These are phyloP conservation scores for Boehmeria nivea DNA, from an alignment of 306 rosid species.

Conservation along the genomic window DNA sequence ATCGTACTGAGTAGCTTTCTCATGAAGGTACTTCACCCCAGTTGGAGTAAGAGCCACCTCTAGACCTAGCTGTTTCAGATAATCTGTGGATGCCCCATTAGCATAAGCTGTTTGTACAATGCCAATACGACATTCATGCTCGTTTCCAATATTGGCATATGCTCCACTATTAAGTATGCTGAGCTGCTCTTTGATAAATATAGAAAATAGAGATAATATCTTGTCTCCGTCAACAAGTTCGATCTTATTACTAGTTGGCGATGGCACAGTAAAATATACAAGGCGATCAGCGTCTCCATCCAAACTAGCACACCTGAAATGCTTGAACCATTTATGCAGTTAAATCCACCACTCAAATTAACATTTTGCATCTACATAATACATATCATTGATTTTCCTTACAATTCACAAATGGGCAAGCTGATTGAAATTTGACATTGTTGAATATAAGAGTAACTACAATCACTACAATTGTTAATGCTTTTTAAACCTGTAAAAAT, in stretches of 20 bases:
- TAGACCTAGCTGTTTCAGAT: slow-evolving; percentile 64
- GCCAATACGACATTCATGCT: slow-evolving; percentile 51
- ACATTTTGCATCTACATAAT: neutral
- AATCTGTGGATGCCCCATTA: slow-evolving; percentile 82
- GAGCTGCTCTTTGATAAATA: slow-evolving; percentile 73
- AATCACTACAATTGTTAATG: too few relatives aligned
- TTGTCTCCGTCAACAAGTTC: slow-evolving; percentile 92
- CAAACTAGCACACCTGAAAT: slow-evolving; percentile 94
- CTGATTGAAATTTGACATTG: too few relatives aligned
- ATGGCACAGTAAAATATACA: slow-evolving; percentile 66
- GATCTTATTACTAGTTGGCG: slow-evolving; percentile 43
- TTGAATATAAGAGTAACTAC: too few relatives aligned
- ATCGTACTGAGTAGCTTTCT: slow-evolving; percentile 74
- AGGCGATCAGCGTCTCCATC: slow-evolving; percentile 98
- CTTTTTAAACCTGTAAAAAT: too few relatives aligned
- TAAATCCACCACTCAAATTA: slow-evolving; percentile 9
- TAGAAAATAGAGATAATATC: slow-evolving; percentile 70
- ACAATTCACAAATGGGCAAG: too few relatives aligned
- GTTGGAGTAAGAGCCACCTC: slow-evolving; percentile 82
- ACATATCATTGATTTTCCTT: neutral
- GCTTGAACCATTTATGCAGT: slow-evolving; percentile 38
- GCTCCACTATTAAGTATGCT: slow-evolving; percentile 47
- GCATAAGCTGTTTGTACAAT: slow-evolving; percentile 94
- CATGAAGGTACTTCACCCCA: slow-evolving; percentile 84
- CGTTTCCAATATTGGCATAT: too few relatives aligned